Evolutionary conservation across 176 grass and related monocot genomes (phyloP).

Genomic region (Dactylis glomerata): DNA sequence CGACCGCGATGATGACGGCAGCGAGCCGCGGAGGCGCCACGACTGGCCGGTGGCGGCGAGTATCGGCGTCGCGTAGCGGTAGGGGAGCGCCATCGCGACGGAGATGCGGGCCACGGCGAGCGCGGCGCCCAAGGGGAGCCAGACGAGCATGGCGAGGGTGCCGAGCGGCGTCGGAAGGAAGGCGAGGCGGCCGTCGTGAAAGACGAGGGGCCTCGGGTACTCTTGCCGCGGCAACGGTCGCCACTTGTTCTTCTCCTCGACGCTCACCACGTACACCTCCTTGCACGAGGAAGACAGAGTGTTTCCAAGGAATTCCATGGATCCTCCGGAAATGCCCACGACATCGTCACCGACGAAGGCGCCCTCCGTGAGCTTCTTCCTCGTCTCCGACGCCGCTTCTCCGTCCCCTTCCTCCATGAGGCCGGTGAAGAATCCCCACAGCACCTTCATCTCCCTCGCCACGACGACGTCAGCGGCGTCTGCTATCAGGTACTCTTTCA

Average conservation of each 20-base stretch:
- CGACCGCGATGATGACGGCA: background rate
- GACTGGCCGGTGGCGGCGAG: constrained; percentile 43
- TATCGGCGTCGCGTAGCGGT: constrained; percentile 38
- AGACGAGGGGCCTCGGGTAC: constrained; percentile 51
- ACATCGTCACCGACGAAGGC: constrained; percentile 4
- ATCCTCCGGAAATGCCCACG: constrained; percentile 21
- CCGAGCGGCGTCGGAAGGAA: constrained; percentile 50
- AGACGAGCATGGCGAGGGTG: constrained; percentile 54
- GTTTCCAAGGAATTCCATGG: constrained; percentile 14
- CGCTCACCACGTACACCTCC: constrained; percentile 49
- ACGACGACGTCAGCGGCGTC: background rate
- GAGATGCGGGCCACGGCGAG: constrained; percentile 29
- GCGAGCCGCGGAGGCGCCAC: constrained; percentile 35
- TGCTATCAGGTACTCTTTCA: constrained; percentile 46
- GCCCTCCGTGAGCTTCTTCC: background rate
- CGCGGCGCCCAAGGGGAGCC: constrained; percentile 42
- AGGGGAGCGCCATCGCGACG: constrained; percentile 34
- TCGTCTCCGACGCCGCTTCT: background rate
- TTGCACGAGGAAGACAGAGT: constrained; percentile 47
- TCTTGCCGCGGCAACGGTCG: constrained; percentile 4
- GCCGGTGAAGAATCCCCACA: constrained; percentile 62
- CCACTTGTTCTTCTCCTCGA: constrained; percentile 61
- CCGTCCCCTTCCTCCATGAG: constrained; percentile 31
- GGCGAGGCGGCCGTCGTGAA: constrained; percentile 75
- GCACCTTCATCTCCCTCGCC: constrained; percentile 43